A percentile compares a stretch with the other conserved stretches of the same genome.
Evolutionary conservation across 768 basidiomycete genomes (phyloP).

Genomic region (Leucocoprinus birnbaumii): DNA sequence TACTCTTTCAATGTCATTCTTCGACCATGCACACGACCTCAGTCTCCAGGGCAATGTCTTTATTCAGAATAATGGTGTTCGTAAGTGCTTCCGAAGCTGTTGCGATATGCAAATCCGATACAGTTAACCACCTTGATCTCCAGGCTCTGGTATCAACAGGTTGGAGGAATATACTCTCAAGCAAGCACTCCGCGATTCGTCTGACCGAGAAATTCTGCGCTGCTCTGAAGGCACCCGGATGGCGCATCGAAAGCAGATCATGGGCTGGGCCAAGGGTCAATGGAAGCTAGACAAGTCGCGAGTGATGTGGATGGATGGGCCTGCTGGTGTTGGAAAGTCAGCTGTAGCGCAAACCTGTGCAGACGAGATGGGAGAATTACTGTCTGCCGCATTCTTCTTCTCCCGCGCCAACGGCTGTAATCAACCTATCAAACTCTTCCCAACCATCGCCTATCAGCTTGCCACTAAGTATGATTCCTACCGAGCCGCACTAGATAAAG

Average conservation of each 20-base stretch:
- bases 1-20: too few relatives aligned
- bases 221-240: neutral
- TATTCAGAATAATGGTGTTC: too few relatives aligned
- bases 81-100: too few relatives aligned
- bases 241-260: neutral
- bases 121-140: too few relatives aligned
- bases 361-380: constrained; percentile 7
- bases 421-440: constrained; percentile 11
- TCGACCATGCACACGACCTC: too few relatives aligned
- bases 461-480: constrained; percentile 6
- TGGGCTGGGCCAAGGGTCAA: neutral
- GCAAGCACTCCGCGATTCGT: too few relatives aligned
- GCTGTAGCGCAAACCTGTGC: constrained; percentile 28
- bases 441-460: constrained; percentile 21
- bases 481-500: constrained; percentile 2
- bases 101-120: too few relatives aligned
- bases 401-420: constrained; percentile 10
- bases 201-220: too few relatives aligned
- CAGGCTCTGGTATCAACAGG: too few relatives aligned
- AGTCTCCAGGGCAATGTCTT: too few relatives aligned
- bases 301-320: constrained; percentile 20
- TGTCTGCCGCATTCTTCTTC: constrained; percentile 18
- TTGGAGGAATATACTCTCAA: too few relatives aligned
- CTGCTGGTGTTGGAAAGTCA: constrained; percentile 25
- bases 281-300: neutral